A percentile compares a stretch with the other conserved stretches of the same genome.
Evolutionary conservation across 2,329 filamentous ascomycete species (phyloP).

Genomic region (Aureobasidium sp.): DNA sequence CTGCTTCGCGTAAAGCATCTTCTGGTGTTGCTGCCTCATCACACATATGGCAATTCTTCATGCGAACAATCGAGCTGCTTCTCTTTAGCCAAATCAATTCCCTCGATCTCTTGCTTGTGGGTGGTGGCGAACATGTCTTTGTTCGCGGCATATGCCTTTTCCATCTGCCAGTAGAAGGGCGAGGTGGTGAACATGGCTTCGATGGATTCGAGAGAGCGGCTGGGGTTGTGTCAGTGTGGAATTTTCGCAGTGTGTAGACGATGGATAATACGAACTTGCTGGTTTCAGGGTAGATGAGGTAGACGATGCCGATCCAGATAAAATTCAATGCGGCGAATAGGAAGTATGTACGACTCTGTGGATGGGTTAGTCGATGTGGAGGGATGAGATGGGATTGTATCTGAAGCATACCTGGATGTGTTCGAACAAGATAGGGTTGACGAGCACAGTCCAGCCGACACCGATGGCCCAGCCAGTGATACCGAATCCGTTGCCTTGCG

Average conservation of each 20-base stretch:
- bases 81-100: background rate
- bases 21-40: background rate
- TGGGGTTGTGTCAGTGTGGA: conserved; percentile 19
- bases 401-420: conserved; percentile 24
- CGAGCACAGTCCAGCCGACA: background rate
- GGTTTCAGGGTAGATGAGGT: no score
- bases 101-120: background rate
- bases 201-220: conserved; percentile 43
- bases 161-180: conserved; percentile 39
- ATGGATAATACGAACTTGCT: conserved; percentile 16
- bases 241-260: conserved; percentile 37
- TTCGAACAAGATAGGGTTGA: conserved; percentile 38
- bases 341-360: conserved; percentile 39
- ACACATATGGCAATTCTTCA: background rate
- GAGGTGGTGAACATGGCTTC: conserved; percentile 43
- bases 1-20: no score
- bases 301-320: conserved; percentile 34
- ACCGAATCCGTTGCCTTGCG: conserved; percentile 26
- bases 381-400: background rate
- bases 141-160: conserved; percentile 26
- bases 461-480: conserved; percentile 46
- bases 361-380: no score
- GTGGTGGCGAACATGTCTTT: conserved; percentile 11
- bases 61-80: background rate
- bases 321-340: conserved; percentile 45